These are phyloP conservation scores for Coemansia sp. DNA, from an alignment of 192 early-diverging fungal species.

Conservation along the genomic window DNA sequence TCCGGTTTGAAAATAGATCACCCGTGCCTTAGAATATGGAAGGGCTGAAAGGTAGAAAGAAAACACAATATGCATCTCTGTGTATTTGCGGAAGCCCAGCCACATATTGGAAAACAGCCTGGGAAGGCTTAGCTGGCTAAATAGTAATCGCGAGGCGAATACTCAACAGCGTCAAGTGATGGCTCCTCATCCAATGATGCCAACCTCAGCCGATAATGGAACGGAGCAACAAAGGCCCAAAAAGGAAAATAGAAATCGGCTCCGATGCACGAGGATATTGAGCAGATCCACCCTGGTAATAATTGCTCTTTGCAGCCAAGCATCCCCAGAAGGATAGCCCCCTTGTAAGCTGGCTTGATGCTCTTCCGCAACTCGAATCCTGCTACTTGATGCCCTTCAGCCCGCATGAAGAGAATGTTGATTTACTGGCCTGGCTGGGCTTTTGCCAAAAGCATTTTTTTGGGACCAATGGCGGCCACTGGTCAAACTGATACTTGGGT, in stretches of 20 bases:
- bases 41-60: not conserved
- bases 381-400: not conserved
- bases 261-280: constrained; percentile 9
- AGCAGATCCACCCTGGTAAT: not conserved
- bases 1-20: not conserved
- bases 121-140: not conserved
- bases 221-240: not conserved
- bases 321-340: not conserved
- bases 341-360: not conserved
- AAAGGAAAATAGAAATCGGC: not conserved
- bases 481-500: not conserved
- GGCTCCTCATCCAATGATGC: not conserved
- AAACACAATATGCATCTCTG: not conserved
- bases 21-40: not conserved
- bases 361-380: not conserved
- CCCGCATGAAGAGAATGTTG: not conserved
- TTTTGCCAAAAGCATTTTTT: not conserved
- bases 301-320: not conserved
- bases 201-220: not conserved
- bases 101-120: not conserved
- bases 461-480: constrained; percentile 9
- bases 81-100: not conserved
- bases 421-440: not conserved
- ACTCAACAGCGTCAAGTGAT: not conserved
- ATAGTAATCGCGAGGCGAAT: not conserved